Percentiles rank a stretch among this genome's conserved stretches.
phyloP scores from a whole-genome alignment of 176 grass and related monocot species.

The Thalia dealbata region DNA sequence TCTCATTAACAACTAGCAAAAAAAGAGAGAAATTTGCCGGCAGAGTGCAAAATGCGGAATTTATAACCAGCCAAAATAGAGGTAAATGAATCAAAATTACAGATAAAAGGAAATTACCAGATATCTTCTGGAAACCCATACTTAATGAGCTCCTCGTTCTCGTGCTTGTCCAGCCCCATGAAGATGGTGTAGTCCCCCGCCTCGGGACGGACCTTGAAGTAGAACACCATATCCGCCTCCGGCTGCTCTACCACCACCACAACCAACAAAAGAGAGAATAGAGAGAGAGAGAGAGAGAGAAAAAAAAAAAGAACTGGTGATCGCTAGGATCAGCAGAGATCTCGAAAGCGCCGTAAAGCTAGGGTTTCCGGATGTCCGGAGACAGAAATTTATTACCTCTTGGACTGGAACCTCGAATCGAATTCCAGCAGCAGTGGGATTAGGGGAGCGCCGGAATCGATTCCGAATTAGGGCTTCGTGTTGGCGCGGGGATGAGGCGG shows the following conservation, averaged over 20 bases:
- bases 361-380: background rate
- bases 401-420: background rate
- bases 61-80: background rate
- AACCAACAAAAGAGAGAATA: background rate
- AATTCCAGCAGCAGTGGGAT: background rate
- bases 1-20: background rate
- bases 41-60: background rate
- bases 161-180: conserved; percentile 86
- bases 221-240: conserved; percentile 53
- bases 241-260: background rate
- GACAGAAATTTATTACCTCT: background rate
- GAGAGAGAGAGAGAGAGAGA: too few species aligned
- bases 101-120: conserved; percentile 33
- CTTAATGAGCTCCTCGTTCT: conserved; percentile 98
- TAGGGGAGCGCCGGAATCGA: background rate
- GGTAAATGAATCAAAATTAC: background rate
- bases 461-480: background rate
- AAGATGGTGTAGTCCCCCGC: conserved; percentile 89
- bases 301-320: too few species aligned
- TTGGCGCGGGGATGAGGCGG: background rate
- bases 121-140: conserved; percentile 90
- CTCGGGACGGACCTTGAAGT: conserved; percentile 74
- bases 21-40: background rate
- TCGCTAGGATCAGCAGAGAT: background rate
- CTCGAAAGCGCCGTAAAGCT: background rate